Conservation (phyloP, 148 eudicot genomes). For the Rhododendron griersonianum region DNA sequence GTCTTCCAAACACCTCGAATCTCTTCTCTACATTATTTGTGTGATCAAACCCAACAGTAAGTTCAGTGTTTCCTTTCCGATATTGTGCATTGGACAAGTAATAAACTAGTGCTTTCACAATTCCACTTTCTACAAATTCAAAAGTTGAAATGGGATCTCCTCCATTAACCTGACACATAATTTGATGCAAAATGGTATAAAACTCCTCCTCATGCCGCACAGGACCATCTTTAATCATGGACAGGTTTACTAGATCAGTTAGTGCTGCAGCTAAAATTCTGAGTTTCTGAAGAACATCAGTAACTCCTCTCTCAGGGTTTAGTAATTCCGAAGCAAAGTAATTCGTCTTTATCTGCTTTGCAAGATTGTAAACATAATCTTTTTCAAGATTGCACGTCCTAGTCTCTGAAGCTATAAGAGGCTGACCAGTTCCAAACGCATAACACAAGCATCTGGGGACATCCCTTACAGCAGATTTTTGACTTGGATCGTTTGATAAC, state of each 20-base stretch:
- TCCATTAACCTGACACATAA: constrained; percentile 60
- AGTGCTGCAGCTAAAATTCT: constrained; percentile 50
- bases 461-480: constrained; percentile 31
- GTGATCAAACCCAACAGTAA: constrained; percentile 15
- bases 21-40: constrained; percentile 42
- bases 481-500: constrained; percentile 24
- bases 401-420: constrained; percentile 35
- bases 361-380: constrained; percentile 57
- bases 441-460: constrained; percentile 61
- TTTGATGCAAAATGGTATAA: constrained; percentile 39
- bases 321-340: constrained; percentile 45
- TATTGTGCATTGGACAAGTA: constrained; percentile 54
- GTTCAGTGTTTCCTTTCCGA: constrained; percentile 20
- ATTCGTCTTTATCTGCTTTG: constrained; percentile 48
- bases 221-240: constrained; percentile 17
- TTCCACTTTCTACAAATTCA: constrained; percentile 92
- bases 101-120: constrained; percentile 57
- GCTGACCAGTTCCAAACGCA: constrained; percentile 38
- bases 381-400: constrained; percentile 62
- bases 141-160: constrained; percentile 76
- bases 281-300: constrained; percentile 68
- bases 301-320: constrained; percentile 46
- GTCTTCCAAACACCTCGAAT: constrained; percentile 63
- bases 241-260: constrained; percentile 37
- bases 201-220: constrained; percentile 50